phyloP scores from a whole-genome alignment of 2,329 filamentous ascomycete genomes.

The Blastomyces silverae region DNA sequence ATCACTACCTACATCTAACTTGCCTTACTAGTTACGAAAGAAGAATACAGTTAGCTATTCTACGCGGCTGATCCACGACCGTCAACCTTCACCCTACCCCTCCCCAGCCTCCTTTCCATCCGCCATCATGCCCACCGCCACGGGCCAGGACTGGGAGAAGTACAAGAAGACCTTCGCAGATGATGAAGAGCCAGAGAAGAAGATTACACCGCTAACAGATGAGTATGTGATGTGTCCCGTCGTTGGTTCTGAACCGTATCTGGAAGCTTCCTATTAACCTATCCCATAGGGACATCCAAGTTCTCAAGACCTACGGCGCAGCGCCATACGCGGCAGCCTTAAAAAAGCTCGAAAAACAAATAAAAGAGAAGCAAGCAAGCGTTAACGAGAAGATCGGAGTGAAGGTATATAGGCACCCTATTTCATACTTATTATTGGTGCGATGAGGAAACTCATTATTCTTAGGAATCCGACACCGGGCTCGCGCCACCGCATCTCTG shows the following conservation, averaged over 20 bases:
- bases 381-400: conserved; percentile 95
- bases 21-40: conserved; percentile 2
- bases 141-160: conserved; percentile 94
- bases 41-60: neutral
- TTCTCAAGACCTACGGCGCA: conserved; percentile 97
- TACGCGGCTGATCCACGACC: neutral
- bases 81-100: neutral
- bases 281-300: conserved; percentile 79
- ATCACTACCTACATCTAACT: neutral
- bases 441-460: conserved; percentile 9
- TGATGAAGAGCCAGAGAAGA: conserved; percentile 98
- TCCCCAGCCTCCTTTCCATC: conserved; percentile 25
- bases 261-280: conserved; percentile 27
- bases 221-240: conserved; percentile 58
- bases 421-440: neutral
- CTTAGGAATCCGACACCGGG: conserved; percentile 94
- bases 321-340: conserved; percentile 89
- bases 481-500: conserved; percentile 97
- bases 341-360: conserved; percentile 98
- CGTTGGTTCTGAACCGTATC: neutral
- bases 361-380: conserved; percentile 97
- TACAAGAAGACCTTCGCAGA: conserved; percentile 96
- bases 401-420: conserved; percentile 30
- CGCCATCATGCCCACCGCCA: conserved; percentile 77
- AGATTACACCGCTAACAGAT: conserved; percentile 93